Evolutionary conservation across 2,329 filamentous ascomycete genomes (phyloP), one percentile per base, ranked within the genome.

Genomic region (Epichloe festucae): DNA sequence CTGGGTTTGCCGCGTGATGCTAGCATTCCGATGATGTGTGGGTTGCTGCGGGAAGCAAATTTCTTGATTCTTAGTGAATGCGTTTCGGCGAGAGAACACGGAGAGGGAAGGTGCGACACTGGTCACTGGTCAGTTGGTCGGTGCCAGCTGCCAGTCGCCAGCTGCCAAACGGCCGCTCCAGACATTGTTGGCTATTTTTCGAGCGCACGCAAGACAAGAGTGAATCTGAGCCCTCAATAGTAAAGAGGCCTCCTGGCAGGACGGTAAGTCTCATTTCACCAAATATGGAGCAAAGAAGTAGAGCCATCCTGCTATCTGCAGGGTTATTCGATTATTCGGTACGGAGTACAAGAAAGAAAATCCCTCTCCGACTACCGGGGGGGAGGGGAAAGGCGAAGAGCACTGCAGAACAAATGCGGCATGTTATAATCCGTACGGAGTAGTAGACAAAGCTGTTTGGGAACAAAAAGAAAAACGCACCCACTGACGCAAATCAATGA

Each of bases 31-130:
- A 14, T 49, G 27, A 31, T 38, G 34, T 15, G 41, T 31, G 34
- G 15, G 10, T 23, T 43, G 34, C 19, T 36, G 19, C 34, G 10
- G 34, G 14, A 17, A 35, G 40, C 35, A 17, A 38, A 42, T 19
- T 31, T 17, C 19, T 5, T 3, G 21, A 12, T 10, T 5, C 17
- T 12, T 11, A 34, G 15, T 10, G 15, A 50, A 38, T 31, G 21
- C 31, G 3, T 23, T n/a, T 27, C 11, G 15, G 17, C 21, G 31
- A 27, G 31, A 45, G 27, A 44, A 27, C 31, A n/a, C 34, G 19
- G 11, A 50, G 11, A 45, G 34, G 48, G 48, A 50, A 50, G 48
- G 48, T 50, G 48, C 48, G 48, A 5, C 38, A 23, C 34, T 19
- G 31, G 27, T 19, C 38, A 23, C 34, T 19, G 31, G 27, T 19